Percentiles rank a stretch among this genome's conserved stretches.
phyloP scores from a whole-genome alignment of 768 basidiomycete genomes.

The Harrya chromipes region DNA sequence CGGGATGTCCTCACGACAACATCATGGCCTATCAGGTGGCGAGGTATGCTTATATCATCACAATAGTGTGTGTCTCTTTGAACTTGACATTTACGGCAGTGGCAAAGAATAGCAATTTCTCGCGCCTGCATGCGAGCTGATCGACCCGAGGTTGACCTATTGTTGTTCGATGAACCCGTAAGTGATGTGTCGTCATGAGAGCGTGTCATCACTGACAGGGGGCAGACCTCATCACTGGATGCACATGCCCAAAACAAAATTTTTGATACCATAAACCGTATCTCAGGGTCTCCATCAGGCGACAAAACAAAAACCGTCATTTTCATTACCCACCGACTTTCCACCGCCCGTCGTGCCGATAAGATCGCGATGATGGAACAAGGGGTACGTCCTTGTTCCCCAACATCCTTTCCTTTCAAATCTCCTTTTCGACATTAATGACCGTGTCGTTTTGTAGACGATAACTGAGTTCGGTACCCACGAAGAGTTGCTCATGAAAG shows the following conservation, averaged over 20 bases:
- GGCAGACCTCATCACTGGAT: conserved; percentile 75
- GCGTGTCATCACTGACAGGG: not conserved
- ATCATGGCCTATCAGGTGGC: conserved; percentile 78
- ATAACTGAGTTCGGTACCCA: conserved; percentile 78
- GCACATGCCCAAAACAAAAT: conserved; percentile 77
- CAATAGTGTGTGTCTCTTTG: conserved; percentile 9
- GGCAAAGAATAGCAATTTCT: conserved; percentile 85
- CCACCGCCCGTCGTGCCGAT: conserved; percentile 79
- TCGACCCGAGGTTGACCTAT: conserved; percentile 70
- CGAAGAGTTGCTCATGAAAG: conserved; percentile 55
- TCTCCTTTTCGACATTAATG: conserved; percentile 17
- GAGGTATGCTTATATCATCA: conserved; percentile 49
- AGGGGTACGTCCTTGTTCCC: conserved; percentile 43
- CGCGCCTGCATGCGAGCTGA: conserved; percentile 84
- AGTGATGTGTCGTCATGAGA: conserved; percentile 24
- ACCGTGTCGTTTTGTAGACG: conserved; percentile 41
- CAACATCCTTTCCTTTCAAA: conserved; percentile 1
- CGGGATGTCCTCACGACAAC: conserved; percentile 35
- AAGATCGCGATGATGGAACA: conserved; percentile 86
- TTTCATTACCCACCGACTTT: conserved; percentile 81
- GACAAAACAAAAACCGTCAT: conserved; percentile 67
- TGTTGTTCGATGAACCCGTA: conserved; percentile 85
- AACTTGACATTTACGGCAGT: conserved; percentile 42
- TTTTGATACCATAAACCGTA: conserved; percentile 68
- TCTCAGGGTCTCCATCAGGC: conserved; percentile 56